Evolutionary conservation across 495 filamentous ascomycete species (phyloP), one percentile per base, ranked within the genome.

Genomic region (Aspergillus diversus): DNA sequence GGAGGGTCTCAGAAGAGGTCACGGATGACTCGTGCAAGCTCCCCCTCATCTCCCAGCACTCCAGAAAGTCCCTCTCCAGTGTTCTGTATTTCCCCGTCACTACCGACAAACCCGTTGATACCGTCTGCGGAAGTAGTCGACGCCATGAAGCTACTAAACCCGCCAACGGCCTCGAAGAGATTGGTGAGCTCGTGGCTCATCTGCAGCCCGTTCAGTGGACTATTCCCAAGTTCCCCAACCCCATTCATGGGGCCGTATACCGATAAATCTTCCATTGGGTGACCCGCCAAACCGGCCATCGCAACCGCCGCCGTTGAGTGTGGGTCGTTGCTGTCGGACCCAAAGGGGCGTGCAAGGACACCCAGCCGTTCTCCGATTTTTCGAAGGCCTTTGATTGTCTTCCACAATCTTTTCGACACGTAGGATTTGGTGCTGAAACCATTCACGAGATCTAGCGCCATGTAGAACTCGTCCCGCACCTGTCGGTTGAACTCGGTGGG

Each of bases 381-480:
- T 55, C 92, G 91, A 9, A 97, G 81, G 0, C 87, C 87, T 51
- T 87, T 85, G 70, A 96, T 89, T 1, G 89, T 92, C 65, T 87
- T 87, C 92, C 92, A 96, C 8, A 96, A 76, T 12, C 91, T 81
- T 63, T 92, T 90, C 53, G 87, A 89, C 4, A 93, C 89, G 73
- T 86, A 92, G 1, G 87, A 91, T 63, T 87, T 87, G n/a, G 85
- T 87, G 48, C 87, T 91, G 71, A 96, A 87, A 31, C 88, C 88
- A 61, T 90, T 90, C 61, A 96, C 85, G 13, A 96, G 78, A 48
- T 96, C 90, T 0, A 96, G 83, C 0, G 90, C 92, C 84, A 90
- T 86, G 76, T 94, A 93, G 66, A 95, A 96, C 72, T 95, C 92
- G 60, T 88, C 86, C n/a, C 90, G 83, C 56, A 91, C 91, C 48